phyloP scores from a whole-genome alignment of 208 protist genomes.

The Acanthamoeba lenticulata region DNA sequence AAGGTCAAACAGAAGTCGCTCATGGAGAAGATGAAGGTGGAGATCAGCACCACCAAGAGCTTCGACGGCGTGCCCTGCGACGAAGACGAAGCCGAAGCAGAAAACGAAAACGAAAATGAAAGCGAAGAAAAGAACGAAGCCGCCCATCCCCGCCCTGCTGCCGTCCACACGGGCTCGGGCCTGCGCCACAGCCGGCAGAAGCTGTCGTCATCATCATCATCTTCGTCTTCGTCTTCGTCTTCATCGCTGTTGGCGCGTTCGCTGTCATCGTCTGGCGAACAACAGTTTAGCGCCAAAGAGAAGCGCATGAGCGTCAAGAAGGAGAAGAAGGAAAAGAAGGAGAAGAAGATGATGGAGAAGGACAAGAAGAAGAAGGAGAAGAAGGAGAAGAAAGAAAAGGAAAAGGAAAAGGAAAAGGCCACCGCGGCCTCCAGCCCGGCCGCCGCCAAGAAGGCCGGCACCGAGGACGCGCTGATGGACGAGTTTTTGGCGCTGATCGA shows the following conservation, averaged over 20 bases:
- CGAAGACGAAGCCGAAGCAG: background rate
- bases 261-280: no score
- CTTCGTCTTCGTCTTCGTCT: no score
- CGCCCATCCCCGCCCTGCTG: no score
- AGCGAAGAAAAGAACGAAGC: background rate
- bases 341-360: background rate
- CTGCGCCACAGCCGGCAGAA: no score
- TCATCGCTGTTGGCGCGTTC: no score
- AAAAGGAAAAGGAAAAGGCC: background rate
- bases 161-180: no score
- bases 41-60: background rate
- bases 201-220: no score
- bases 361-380: background rate
- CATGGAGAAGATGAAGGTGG: constrained; percentile 6
- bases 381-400: background rate
- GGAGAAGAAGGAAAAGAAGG: background rate
- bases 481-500: constrained; percentile 2
- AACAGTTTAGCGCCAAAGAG: background rate
- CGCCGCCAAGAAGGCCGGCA: background rate
- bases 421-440: background rate
- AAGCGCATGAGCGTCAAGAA: background rate
- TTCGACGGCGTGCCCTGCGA: background rate
- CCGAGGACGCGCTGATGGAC: background rate
- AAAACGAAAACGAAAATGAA: background rate
- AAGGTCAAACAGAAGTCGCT: background rate